Conservation (phyloP, 768 basidiomycete species). For the Kwoniella europaea region DNA sequence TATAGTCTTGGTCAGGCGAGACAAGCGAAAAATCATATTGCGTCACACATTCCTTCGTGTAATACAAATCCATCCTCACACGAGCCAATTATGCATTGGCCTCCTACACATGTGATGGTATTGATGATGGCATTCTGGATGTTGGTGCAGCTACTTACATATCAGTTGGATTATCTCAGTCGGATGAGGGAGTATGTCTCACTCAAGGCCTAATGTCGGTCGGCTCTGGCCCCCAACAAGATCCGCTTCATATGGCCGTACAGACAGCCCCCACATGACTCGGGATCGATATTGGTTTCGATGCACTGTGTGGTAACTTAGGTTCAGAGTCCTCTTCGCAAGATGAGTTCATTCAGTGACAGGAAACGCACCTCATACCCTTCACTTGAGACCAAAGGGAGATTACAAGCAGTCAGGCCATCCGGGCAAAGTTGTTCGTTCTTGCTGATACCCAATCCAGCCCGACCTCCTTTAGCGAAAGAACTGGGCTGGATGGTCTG, state of each 20-base stretch:
- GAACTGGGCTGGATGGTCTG: neutral
- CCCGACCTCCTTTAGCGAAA: neutral
- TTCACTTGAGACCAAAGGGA: no score
- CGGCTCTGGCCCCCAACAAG: neutral
- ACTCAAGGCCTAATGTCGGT: neutral
- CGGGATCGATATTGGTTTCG: neutral
- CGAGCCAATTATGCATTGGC: neutral
- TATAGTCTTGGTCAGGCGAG: no score
- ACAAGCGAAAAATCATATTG: no score
- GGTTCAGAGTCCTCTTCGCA: no score
- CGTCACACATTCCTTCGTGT: no score
- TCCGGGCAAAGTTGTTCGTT: no score
- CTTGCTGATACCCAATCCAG: no score
- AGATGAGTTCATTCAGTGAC: no score
- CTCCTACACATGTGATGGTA: neutral
- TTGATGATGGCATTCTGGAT: neutral
- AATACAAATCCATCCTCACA: conserved; percentile 1
- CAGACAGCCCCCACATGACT: conserved; percentile 6
- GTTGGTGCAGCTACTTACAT: neutral
- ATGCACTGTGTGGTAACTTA: neutral
- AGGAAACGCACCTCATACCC: no score
- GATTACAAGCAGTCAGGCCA: no score
- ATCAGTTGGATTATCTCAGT: no score
- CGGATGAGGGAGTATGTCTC: neutral
- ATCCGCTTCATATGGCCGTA: neutral